Evolutionary conservation across 2,329 filamentous ascomycete species (phyloP).

Genomic region (Westerdykella sp.): DNA sequence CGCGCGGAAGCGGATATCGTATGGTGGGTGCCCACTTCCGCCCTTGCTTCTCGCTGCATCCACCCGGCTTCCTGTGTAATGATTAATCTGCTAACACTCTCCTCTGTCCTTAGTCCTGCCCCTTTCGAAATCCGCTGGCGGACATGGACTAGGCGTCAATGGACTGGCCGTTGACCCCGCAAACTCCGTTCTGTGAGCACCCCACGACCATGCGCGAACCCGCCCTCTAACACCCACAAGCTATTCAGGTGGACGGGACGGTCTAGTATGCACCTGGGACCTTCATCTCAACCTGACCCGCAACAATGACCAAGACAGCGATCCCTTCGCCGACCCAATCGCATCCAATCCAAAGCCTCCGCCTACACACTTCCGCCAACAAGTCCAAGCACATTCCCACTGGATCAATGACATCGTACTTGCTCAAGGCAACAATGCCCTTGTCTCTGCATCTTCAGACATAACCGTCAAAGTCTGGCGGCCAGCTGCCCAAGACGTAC

Average conservation of each 20-base stretch:
- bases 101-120: conserved; percentile 54
- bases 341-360: conserved; percentile 33
- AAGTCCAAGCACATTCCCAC: conserved; percentile 80
- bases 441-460: conserved; percentile 90
- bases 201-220: conserved; percentile 3
- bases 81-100: conserved; percentile 1
- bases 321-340: conserved; percentile 36
- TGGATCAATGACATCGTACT: conserved; percentile 93
- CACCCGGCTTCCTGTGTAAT: conserved; percentile 2
- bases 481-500: conserved; percentile 57
- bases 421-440: conserved; percentile 67
- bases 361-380: conserved; percentile 52
- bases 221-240: conserved; percentile 43
- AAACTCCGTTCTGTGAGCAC: conserved; percentile 74
- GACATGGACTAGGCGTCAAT: conserved; percentile 91
- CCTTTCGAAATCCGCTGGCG: conserved; percentile 67
- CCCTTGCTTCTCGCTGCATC: conserved; percentile 8
- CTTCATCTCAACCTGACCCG: conserved; percentile 62
- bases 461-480: conserved; percentile 90
- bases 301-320: conserved; percentile 34
- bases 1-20: conserved; percentile 49
- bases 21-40: conserved; percentile 37
- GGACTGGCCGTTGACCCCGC: conserved; percentile 80
- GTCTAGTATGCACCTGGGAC: conserved; percentile 94
- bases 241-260: conserved; percentile 93